phyloP scores from a whole-genome alignment of 2,329 filamentous ascomycete species.

The Arthrobotrys sphaeroides region DNA sequence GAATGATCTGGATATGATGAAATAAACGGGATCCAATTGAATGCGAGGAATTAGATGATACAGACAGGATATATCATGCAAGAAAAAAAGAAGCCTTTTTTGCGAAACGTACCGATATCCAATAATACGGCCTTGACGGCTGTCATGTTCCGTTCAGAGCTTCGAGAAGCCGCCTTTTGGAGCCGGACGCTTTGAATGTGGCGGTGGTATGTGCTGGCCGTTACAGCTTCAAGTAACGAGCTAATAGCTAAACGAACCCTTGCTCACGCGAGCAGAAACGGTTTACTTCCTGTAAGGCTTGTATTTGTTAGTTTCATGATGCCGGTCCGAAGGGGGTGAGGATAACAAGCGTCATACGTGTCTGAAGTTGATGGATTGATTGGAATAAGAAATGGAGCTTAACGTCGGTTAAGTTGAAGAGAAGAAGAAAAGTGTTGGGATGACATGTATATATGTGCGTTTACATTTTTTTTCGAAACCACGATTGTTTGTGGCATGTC shows the following conservation, averaged over 20 bases:
- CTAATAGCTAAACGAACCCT: neutral
- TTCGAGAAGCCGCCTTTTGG: slow-evolving; percentile 5
- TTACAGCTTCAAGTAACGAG: neutral
- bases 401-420: neutral
- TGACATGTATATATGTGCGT: no score
- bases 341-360: slow-evolving; percentile 32
- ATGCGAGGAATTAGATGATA: neutral
- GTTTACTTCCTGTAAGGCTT: neutral
- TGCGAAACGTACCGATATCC: slow-evolving; percentile 45
- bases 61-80: neutral
- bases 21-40: slow-evolving; percentile 4
- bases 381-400: neutral
- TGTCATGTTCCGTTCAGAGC: slow-evolving; percentile 32
- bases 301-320: slow-evolving; percentile 30
- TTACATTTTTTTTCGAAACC: slow-evolving; percentile 3
- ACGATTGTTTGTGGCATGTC: slow-evolving; percentile 5
- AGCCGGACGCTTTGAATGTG: neutral
- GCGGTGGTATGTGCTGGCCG: slow-evolving; percentile 29
- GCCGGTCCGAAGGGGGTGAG: slow-evolving; percentile 6
- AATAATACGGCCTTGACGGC: slow-evolving; percentile 38
- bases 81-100: neutral
- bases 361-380: slow-evolving; percentile 37
- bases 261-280: neutral
- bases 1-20: no score
- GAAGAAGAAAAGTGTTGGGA: neutral